Evolutionary conservation across 2,329 filamentous ascomycete species (phyloP), one percentile per base, ranked within the genome.

Genomic region (Fusarium subtropicale): DNA sequence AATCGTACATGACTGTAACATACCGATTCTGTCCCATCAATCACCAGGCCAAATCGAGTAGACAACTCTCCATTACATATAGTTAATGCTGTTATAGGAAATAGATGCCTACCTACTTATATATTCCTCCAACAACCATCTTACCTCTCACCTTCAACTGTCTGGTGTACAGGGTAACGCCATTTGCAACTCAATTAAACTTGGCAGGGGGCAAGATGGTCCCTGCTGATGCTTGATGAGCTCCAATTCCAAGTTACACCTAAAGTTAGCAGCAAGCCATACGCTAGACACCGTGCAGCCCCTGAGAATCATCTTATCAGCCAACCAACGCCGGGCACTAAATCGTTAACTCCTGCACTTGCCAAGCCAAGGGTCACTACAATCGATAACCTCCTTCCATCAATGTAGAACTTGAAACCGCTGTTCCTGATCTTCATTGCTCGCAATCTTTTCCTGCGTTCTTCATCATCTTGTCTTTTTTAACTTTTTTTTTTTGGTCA

Each of bases 241-340:
- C 24, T 51, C 34, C n/a, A 30, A 28, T 30, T 46, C 16, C 18
- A 42, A 16, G 11, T 28, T 20, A n/a, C 20, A 28, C 24, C 48
- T 22, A 38, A 63, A 47, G 20, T 48, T 54, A 47, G 33, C 44
- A 47, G 28, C 44, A 60, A 41, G 54, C 48, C 20, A 28, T 8
- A 39, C 58, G 50, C 61, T 64, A 65, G 45, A 48, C 59, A 46
- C 39, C 45, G 44, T 58, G 38, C 28, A 52, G 38, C 62, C 60
- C 61, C 61, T 53, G 57, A 47, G 34, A 28, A 44, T 47, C 51
- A 41, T 24, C 46, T 50, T 33, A 42, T 31, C 20, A 48, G 31
- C 66, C 53, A 69, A 69, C 66, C 61, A 69, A 41, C 33, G 63
- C 44, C 7, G 12, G 36, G 36, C 51, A 62, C 61, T 60, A 54